Evolutionary conservation across 2,329 filamentous ascomycete genomes (phyloP).

Genomic region (Malbranchea cinnamomea): DNA sequence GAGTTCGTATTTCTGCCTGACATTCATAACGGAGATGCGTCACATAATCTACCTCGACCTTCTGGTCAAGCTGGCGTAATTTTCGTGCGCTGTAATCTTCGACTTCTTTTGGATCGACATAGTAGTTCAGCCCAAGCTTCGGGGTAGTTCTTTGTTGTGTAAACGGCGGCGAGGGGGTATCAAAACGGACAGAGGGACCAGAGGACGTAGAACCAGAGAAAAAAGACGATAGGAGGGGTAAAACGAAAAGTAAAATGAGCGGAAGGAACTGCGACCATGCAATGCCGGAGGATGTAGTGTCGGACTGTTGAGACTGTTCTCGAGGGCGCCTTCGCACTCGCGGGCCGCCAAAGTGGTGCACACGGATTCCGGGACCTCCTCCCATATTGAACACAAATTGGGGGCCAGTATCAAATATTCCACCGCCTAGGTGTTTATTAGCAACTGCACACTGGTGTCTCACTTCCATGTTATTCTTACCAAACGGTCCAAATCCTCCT

Average conservation of each 20-base stretch:
- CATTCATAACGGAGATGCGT: conserved; percentile 54
- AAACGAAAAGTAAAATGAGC: conserved; percentile 74
- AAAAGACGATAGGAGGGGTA: conserved; percentile 67
- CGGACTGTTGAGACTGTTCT: conserved; percentile 41
- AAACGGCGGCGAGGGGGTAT: conserved; percentile 52
- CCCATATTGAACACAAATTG: conserved; percentile 93
- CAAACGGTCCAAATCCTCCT: conserved; percentile 52
- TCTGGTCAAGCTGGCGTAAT: conserved; percentile 58
- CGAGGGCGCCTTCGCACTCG: conserved; percentile 62
- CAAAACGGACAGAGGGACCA: conserved; percentile 62
- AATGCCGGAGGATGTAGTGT: conserved; percentile 35
- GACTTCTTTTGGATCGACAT: conserved; percentile 64
- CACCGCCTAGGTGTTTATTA: conserved; percentile 27
- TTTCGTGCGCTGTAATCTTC: conserved; percentile 53
- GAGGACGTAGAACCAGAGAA: conserved; percentile 46
- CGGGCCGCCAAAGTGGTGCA: conserved; percentile 85
- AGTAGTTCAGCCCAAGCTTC: conserved; percentile 66
- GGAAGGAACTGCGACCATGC: conserved; percentile 62
- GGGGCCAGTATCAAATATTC: conserved; percentile 59
- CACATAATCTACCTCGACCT: conserved; percentile 61
- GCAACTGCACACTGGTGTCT: neutral
- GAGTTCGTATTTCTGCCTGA: conserved; percentile 52
- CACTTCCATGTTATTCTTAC: conserved; percentile 28
- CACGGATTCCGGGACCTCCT: conserved; percentile 76
- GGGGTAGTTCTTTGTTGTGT: conserved; percentile 59